Evolutionary conservation across 257 asterid genomes (phyloP).

Genomic region (Lycium barbarum): DNA sequence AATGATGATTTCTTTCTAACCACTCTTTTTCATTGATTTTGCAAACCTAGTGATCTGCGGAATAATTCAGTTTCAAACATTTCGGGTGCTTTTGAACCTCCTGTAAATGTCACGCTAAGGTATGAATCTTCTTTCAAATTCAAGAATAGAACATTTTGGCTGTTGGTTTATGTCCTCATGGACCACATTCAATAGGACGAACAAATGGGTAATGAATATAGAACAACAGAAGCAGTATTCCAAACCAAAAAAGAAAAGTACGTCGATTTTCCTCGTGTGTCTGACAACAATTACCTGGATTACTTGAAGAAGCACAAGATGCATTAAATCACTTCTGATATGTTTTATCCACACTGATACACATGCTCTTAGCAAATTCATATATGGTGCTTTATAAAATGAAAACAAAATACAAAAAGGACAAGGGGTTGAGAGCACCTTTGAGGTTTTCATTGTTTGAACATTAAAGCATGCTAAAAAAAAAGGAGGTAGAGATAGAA

Average conservation of each 20-base stretch:
- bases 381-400: slow-evolving; percentile 1
- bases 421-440: neutral
- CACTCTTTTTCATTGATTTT: slow-evolving; percentile 22
- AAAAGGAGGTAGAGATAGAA: neutral
- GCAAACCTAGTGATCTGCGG: slow-evolving; percentile 46
- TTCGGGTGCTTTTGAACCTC: slow-evolving; percentile 51
- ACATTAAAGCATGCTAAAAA: neutral
- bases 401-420: neutral
- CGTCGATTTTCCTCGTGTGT: neutral
- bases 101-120: slow-evolving; percentile 52
- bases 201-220: slow-evolving; percentile 15
- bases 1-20: slow-evolving; percentile 29
- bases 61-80: slow-evolving; percentile 45
- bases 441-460: neutral
- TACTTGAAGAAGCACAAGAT: slow-evolving; percentile 1
- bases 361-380: slow-evolving; percentile 25
- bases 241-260: neutral
- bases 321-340: neutral
- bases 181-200: slow-evolving; percentile 19
- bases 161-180: neutral
- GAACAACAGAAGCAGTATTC: slow-evolving; percentile 2
- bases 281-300: neutral
- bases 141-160: neutral
- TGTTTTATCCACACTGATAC: slow-evolving; percentile 7
- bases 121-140: slow-evolving; percentile 33